phyloP scores from a whole-genome alignment of 495 filamentous ascomycete species.

The Pseudevernia furfuracea region DNA sequence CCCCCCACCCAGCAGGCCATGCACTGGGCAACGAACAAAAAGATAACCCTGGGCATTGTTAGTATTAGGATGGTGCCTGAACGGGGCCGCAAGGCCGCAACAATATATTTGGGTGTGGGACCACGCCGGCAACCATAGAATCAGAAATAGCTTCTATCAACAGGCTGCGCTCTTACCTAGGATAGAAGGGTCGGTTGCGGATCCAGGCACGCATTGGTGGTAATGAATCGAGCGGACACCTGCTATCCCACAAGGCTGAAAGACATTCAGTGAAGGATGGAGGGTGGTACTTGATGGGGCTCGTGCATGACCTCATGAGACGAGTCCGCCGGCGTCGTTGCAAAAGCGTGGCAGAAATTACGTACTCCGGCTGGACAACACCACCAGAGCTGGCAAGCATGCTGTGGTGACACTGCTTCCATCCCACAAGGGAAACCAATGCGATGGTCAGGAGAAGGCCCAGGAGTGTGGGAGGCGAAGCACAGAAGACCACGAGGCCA shows the following conservation, averaged over 20 bases:
- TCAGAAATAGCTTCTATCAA: background rate
- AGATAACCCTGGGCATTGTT: background rate
- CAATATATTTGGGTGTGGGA: background rate
- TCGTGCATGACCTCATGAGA: background rate
- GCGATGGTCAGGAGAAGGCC: background rate
- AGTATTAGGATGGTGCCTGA: background rate
- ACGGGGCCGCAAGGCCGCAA: background rate
- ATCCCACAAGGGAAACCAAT: background rate
- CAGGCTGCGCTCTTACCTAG: background rate
- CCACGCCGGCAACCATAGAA: background rate
- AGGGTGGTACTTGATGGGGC: background rate
- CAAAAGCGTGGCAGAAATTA: background rate
- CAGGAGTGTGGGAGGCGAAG: background rate
- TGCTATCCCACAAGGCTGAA: background rate
- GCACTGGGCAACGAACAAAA: background rate
- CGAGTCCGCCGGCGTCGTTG: background rate
- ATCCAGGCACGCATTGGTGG: background rate
- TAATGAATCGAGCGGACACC: background rate
- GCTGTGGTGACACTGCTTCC: background rate
- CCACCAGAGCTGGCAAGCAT: background rate
- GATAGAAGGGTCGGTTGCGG: background rate
- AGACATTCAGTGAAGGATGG: background rate
- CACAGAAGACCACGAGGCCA: background rate
- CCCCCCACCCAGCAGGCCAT: background rate
- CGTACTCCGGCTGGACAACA: background rate